These are phyloP conservation scores for Leccinum fallax DNA, from an alignment of 1,284 basidiomycete species.

Conservation along the genomic window DNA sequence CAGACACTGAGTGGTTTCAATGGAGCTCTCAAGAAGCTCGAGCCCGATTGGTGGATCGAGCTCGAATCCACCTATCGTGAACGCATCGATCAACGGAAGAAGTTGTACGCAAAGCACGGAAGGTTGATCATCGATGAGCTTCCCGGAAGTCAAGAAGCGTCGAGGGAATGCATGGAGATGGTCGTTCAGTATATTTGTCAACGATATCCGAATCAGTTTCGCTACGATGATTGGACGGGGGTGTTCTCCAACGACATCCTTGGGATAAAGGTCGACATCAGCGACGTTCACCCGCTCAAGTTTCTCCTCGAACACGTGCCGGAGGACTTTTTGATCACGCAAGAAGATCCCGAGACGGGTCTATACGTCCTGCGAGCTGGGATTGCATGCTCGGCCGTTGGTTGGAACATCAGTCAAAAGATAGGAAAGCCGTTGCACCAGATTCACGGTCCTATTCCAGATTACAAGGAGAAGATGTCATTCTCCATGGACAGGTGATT, in stretches of 20 bases:
- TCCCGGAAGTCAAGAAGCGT: conserved; percentile 46
- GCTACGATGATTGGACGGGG: conserved; percentile 36
- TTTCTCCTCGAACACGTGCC: conserved; percentile 52
- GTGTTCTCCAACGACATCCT: conserved; percentile 48
- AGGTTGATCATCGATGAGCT: conserved; percentile 41
- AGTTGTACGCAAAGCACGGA: conserved; percentile 41
- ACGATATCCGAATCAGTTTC: conserved; percentile 50
- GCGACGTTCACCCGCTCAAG: conserved; percentile 37
- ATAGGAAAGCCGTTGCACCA: conserved; percentile 48
- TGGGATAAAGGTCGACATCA: conserved; percentile 33
- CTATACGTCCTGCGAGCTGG: conserved; percentile 46
- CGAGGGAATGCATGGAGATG: conserved; percentile 51
- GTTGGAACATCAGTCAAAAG: conserved; percentile 50
- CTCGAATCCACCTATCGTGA: conserved; percentile 51
- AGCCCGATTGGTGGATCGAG: conserved; percentile 56
- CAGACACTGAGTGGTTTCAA: not conserved
- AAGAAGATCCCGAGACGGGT: conserved; percentile 43
- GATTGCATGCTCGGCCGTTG: conserved; percentile 47
- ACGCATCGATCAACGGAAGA: conserved; percentile 44
- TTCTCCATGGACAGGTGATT: conserved; percentile 51
- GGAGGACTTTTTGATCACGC: conserved; percentile 50
- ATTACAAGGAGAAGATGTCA: conserved; percentile 50
- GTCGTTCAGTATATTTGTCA: conserved; percentile 50
- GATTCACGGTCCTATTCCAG: conserved; percentile 50
- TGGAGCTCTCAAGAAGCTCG: conserved; percentile 47